A percentile compares a stretch with the other conserved stretches of the same genome.
phyloP scores from a whole-genome alignment of 2,329 filamentous ascomycete species.

The Alternaria panax region DNA sequence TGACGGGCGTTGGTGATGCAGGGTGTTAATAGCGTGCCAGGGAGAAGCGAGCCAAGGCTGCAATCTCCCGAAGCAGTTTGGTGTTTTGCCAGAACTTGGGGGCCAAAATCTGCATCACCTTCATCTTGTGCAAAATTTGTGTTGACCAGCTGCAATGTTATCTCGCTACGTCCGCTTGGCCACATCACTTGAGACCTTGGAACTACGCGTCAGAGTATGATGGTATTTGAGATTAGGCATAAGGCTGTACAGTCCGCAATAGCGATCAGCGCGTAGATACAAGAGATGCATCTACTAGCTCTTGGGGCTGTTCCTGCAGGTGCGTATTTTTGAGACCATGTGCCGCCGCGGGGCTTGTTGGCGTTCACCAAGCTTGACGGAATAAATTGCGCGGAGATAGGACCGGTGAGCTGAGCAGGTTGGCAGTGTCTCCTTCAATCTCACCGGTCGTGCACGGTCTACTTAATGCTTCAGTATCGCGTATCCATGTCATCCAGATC shows the following conservation, averaged over 20 bases:
- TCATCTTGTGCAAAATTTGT: background rate
- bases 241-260: conserved; percentile 25
- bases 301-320: conserved; percentile 8
- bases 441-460: conserved; percentile 33
- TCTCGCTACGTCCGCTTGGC: background rate
- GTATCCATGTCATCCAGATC: conserved; percentile 51
- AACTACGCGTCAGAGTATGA: background rate
- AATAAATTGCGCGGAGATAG: background rate
- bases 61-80: conserved; percentile 19
- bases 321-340: conserved; percentile 12
- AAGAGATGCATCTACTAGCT: conserved; percentile 13
- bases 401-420: conserved; percentile 7
- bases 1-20: conserved; percentile 4
- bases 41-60: conserved; percentile 33
- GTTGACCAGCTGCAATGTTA: background rate
- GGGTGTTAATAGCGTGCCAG: conserved; percentile 22
- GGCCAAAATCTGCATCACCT: conserved; percentile 11
- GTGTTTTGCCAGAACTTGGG: conserved; percentile 11
- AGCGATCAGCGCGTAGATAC: conserved; percentile 18
- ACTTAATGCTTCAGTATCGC: conserved; percentile 39
- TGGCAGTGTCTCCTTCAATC: conserved; percentile 15
- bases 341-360: conserved; percentile 8
- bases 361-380: background rate
- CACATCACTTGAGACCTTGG: background rate
- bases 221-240: background rate